These are phyloP conservation scores for Codiaeum variegatum DNA, from an alignment of 441 rosid genomes.

Conservation along the genomic window DNA sequence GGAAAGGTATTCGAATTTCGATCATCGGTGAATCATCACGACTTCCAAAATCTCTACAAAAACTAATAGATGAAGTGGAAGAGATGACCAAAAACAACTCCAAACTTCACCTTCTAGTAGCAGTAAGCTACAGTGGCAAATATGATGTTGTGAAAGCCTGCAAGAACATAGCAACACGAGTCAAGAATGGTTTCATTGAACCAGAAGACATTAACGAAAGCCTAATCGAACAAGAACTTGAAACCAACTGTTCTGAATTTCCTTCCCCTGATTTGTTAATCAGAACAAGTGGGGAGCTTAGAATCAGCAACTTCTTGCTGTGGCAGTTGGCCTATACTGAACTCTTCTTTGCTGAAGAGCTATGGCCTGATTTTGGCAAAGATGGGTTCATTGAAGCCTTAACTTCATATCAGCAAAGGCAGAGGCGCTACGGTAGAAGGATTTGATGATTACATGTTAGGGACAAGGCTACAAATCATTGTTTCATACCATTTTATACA, in stretches of 20 bases:
- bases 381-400: slow-evolving; percentile 55
- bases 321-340: slow-evolving; percentile 87
- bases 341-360: slow-evolving; percentile 51
- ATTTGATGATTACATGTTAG: slow-evolving; percentile 6
- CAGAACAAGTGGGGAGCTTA: slow-evolving; percentile 65
- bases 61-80: slow-evolving; percentile 38
- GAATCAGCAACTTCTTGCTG: slow-evolving; percentile 78
- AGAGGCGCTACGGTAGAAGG: slow-evolving; percentile 61
- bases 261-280: slow-evolving; percentile 72
- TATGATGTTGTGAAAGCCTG: slow-evolving; percentile 70
- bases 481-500: neutral
- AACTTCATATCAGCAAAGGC: slow-evolving; percentile 58
- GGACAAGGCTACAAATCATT: neutral
- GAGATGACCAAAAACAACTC: slow-evolving; percentile 44
- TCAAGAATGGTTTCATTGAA: slow-evolving; percentile 42
- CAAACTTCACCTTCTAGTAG: slow-evolving; percentile 59
- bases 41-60: slow-evolving; percentile 44
- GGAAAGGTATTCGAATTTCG: slow-evolving; percentile 46
- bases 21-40: slow-evolving; percentile 65
- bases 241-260: slow-evolving; percentile 49
- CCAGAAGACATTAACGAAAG: slow-evolving; percentile 50
- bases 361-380: slow-evolving; percentile 84
- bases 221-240: slow-evolving; percentile 58
- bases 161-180: slow-evolving; percentile 48
- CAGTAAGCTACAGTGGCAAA: slow-evolving; percentile 76